Conservation (phyloP, 2,329 filamentous ascomycete species). For the Colletotrichum cereale region DNA sequence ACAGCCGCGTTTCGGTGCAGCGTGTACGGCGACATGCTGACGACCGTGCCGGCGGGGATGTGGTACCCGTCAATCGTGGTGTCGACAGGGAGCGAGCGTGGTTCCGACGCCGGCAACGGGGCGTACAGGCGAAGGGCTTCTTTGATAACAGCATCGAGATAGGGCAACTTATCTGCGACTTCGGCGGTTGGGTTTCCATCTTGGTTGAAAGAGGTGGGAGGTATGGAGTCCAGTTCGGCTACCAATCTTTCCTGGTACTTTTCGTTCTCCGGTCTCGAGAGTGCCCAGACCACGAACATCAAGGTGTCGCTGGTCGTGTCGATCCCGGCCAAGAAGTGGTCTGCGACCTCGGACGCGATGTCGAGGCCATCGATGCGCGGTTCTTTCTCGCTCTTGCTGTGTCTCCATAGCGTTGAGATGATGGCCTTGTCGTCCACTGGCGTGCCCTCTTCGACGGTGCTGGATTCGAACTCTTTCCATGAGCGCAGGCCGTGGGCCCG, state of each 20-base stretch:
- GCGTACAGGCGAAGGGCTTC: constrained; percentile 63
- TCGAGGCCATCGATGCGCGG: constrained; percentile 43
- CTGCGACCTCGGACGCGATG: constrained; percentile 65
- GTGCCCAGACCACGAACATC: constrained; percentile 63
- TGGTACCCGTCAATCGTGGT: constrained; percentile 43
- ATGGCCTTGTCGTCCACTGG: constrained; percentile 5
- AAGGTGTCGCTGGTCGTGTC: constrained; percentile 66
- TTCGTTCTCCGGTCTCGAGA: constrained; percentile 58
- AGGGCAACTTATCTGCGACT: constrained; percentile 54
- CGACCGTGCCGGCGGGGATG: constrained; percentile 44
- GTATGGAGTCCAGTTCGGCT: constrained; percentile 40
- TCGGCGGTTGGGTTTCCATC: constrained; percentile 50
- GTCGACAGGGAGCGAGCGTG: constrained; percentile 51
- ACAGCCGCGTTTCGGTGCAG: constrained; percentile 46
- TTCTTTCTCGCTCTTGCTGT: constrained; percentile 47
- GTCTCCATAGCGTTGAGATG: constrained; percentile 51
- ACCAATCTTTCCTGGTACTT: constrained; percentile 53
- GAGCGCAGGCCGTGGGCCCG: constrained; percentile 43
- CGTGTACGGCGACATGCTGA: constrained; percentile 46
- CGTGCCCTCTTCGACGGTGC: neutral
- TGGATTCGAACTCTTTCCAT: neutral
- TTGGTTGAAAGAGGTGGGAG: constrained; percentile 41
- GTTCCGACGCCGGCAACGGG: constrained; percentile 64
- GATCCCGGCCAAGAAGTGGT: constrained; percentile 66
- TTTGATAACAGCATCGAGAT: constrained; percentile 62